A percentile compares a stretch with the other conserved stretches of the same genome.
These are phyloP conservation scores for Zanthoxylum bungeanum DNA, from an alignment of 345 rosid species.

Conservation along the genomic window DNA sequence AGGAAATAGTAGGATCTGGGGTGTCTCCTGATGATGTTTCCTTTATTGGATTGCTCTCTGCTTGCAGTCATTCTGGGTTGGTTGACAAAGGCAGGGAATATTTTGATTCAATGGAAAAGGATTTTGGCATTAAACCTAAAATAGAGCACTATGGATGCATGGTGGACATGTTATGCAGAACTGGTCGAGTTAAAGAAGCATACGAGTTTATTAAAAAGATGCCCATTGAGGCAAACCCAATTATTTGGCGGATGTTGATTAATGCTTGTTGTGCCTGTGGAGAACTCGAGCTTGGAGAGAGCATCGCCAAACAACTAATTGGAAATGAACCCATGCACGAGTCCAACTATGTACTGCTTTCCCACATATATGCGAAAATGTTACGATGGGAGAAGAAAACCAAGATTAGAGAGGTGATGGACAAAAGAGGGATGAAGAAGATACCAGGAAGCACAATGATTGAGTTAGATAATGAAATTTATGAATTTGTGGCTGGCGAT, in stretches of 20 bases:
- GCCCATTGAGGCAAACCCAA: constrained; percentile 46
- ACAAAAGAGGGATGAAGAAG: constrained; percentile 37
- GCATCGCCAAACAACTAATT: constrained; percentile 35
- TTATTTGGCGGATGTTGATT: constrained; percentile 45
- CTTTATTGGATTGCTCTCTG: constrained; percentile 52
- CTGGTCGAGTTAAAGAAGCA: constrained; percentile 45
- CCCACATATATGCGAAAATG: constrained; percentile 45
- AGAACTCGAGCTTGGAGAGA: constrained; percentile 44
- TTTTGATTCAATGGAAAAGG: constrained; percentile 40
- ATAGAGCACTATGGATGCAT: constrained; percentile 52
- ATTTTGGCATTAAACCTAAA: constrained; percentile 37
- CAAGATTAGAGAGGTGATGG: constrained; percentile 41
- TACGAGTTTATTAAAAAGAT: constrained; percentile 39
- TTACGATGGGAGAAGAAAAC: constrained; percentile 49
- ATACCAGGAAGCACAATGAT: constrained; percentile 46
- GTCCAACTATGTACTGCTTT: constrained; percentile 42
- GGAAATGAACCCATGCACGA: constrained; percentile 37
- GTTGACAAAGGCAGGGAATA: constrained; percentile 42
- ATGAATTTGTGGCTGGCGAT: constrained; percentile 55
- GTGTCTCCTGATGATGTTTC: constrained; percentile 45
- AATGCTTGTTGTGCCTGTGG: constrained; percentile 43
- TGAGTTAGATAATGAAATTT: constrained; percentile 42
- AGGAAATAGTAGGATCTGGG: constrained; percentile 39
- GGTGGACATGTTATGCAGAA: constrained; percentile 54
- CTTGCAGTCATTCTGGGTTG: constrained; percentile 46